phyloP scores from a whole-genome alignment of 495 filamentous ascomycete genomes.

The Margaritispora aquatica region DNA sequence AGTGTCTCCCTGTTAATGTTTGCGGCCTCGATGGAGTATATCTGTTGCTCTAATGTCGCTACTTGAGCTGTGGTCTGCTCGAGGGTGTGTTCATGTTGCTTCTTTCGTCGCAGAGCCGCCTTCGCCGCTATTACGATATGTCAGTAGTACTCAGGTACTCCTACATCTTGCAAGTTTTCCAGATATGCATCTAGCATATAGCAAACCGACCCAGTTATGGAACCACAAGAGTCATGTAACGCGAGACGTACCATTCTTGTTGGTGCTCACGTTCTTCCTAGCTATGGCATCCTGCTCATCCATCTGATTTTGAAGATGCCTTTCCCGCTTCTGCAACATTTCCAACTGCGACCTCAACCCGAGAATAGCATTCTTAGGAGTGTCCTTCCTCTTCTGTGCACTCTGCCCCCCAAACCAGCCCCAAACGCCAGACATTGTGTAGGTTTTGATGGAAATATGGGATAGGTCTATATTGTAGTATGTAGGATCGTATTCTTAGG shows the following conservation, averaged over 20 bases:
- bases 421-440: conserved; percentile 60
- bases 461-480: neutral
- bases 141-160: conserved; percentile 11
- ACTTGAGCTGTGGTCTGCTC: conserved; percentile 87
- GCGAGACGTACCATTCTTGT: conserved; percentile 78
- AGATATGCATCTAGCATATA: neutral
- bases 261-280: conserved; percentile 81
- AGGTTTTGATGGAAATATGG: neutral
- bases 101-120: conserved; percentile 90
- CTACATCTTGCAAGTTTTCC: neutral
- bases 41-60: conserved; percentile 86
- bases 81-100: conserved; percentile 82
- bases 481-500: conserved; percentile 5
- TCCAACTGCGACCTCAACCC: conserved; percentile 82
- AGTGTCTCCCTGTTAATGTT: conserved; percentile 99
- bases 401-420: conserved; percentile 79
- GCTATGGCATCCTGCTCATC: conserved; percentile 87
- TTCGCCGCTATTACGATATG: conserved; percentile 63
- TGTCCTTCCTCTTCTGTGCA: conserved; percentile 81
- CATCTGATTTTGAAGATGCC: conserved; percentile 84
- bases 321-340: conserved; percentile 96
- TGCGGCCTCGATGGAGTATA: conserved; percentile 93
- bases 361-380: conserved; percentile 95
- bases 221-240: neutral
- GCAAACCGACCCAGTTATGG: neutral